Evolutionary conservation across 495 filamentous ascomycete genomes (phyloP).

Genomic region (Hypoxylon perforatum): DNA sequence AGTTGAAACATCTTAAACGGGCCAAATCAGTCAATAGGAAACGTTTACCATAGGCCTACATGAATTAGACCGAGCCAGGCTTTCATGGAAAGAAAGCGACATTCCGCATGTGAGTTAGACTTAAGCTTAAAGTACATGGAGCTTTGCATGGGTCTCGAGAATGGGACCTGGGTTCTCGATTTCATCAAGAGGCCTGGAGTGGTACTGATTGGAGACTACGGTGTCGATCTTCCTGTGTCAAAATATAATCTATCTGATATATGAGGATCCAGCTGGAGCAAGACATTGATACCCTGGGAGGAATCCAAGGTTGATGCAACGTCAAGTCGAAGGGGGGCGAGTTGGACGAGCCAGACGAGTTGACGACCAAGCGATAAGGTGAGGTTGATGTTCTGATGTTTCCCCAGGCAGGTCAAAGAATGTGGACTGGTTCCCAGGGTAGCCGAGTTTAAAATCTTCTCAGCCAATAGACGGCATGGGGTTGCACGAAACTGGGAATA

Average conservation of each 20-base stretch:
- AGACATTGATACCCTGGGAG: slow-evolving; percentile 18
- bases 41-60: neutral
- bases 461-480: slow-evolving; percentile 44
- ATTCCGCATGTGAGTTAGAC: neutral
- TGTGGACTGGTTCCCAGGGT: slow-evolving; percentile 14
- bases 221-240: slow-evolving; percentile 13
- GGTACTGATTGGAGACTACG: slow-evolving; percentile 28
- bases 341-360: neutral
- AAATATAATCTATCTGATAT: slow-evolving; percentile 17
- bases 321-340: neutral
- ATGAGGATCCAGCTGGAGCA: slow-evolving; percentile 18
- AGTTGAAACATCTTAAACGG: slow-evolving; percentile 8
- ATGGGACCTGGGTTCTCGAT: slow-evolving; percentile 12
- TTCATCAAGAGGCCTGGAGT: slow-evolving; percentile 1
- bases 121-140: slow-evolving; percentile 2
- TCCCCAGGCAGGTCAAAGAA: slow-evolving; percentile 12
- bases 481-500: slow-evolving; percentile 37
- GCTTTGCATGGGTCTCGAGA: slow-evolving; percentile 2
- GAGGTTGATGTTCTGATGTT: slow-evolving; percentile 17
- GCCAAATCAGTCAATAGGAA: slow-evolving; percentile 13
- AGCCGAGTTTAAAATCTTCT: slow-evolving; percentile 23
- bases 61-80: slow-evolving; percentile 7
- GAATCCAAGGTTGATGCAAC: slow-evolving; percentile 10
- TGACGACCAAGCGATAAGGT: neutral
- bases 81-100: neutral